Evolutionary conservation across 805 yeast genomes (phyloP), one percentile per base, ranked within the genome.

Genomic region (Monosporozyma yasuniensis): DNA sequence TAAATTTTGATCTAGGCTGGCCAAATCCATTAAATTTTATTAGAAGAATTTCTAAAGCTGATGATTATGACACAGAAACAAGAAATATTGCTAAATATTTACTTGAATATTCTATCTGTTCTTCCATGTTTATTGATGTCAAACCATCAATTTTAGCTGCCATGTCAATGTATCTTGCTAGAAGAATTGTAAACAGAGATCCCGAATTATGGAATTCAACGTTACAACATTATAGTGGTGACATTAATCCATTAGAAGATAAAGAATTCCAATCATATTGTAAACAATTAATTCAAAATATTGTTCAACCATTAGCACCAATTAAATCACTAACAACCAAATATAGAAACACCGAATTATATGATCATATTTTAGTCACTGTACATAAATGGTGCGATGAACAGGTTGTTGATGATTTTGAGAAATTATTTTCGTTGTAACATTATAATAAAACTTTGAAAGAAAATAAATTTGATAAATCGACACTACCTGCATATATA

Each of bases 11-110:
- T 63, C 73, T 89, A 61, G 81, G 84, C 55, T 85, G 84, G 65
- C 95, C 96, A 37, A 87, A 84, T 63, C 96, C 96, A 46, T 81
- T 88, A 83, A 87, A 87, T 67, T 90, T 89, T 62, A 71, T 89
- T 61, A 77, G 96, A 63, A 76, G 96, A 63, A 84, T 88, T 42
- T 86, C 96, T 35, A 87, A 86, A 61, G 96, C 96, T 43, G 96
- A 89, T 67, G 87, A 84, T 61, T 89, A 88, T 67, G 93, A 88
- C 65, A 81, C 84, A 48, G 84, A 81, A 61, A 79, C 89, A 41
- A 79, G 96, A 67, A 85, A 95, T 7, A 72, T 87, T 54, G 96
- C 93, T 25, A 89, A 89, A 65, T 88, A 86, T 65, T 69, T 90
- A 47, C 67, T 90, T 52, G 96, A 90, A 63, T 79, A 85, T 46